Evolutionary conservation across 352 stramenopile genomes (phyloP).

Genomic region (Pythium dissotocum): DNA sequence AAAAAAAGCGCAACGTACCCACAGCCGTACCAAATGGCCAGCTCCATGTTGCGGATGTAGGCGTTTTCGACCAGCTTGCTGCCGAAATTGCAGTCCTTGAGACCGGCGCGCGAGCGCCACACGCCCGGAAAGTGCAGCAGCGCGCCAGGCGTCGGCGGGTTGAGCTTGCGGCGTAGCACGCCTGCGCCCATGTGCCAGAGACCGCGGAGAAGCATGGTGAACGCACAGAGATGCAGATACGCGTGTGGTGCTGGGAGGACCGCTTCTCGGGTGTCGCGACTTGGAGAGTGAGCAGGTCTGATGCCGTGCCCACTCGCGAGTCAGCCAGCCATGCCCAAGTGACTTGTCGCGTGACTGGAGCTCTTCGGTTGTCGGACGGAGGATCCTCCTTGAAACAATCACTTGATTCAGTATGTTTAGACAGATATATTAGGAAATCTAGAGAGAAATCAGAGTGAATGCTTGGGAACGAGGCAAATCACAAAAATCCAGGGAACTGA

Average conservation of each 20-base stretch:
- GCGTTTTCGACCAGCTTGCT: slow-evolving; percentile 59
- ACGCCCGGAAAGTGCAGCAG: slow-evolving; percentile 59
- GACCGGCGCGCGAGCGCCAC: slow-evolving; percentile 55
- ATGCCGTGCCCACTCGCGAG: neutral
- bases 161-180: slow-evolving; percentile 49
- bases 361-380: neutral
- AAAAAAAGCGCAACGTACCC: slow-evolving; percentile 34
- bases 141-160: slow-evolving; percentile 39
- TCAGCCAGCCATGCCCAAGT: neutral
- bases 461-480: neutral
- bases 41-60: slow-evolving; percentile 75
- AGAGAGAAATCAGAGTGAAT: too few species aligned
- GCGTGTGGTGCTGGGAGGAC: neutral
- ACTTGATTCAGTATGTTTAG: neutral
- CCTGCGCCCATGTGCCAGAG: slow-evolving; percentile 71
- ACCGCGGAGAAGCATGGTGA: slow-evolving; percentile 61
- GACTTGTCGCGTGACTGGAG: slow-evolving; percentile 2
- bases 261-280: neutral
- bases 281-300: neutral
- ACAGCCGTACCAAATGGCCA: slow-evolving; percentile 71
- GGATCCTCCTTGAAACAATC: neutral
- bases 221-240: too few species aligned
- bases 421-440: neutral
- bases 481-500: neutral
- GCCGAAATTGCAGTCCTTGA: slow-evolving; percentile 60